A percentile compares a stretch with the other conserved stretches of the same genome.
Conservation (phyloP, 169 alveolate species). For the Eimeria tenella region DNA sequence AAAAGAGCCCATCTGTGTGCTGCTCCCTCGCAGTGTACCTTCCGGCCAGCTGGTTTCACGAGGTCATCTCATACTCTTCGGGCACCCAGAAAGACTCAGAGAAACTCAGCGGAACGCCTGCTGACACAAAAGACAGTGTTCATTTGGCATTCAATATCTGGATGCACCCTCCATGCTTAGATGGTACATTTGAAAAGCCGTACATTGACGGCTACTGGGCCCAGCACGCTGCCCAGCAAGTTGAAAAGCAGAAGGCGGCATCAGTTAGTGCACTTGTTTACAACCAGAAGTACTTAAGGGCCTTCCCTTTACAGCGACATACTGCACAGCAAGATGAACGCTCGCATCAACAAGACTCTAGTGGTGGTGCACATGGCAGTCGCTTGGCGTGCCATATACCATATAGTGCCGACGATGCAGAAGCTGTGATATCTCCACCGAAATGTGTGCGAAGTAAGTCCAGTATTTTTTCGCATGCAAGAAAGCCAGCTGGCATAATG, state of each 20-base stretch:
- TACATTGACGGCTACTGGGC: conserved; percentile 40
- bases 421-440: too few species aligned
- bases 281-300: background rate
- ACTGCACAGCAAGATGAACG: too few species aligned
- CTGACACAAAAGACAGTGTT: background rate
- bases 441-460: too few species aligned
- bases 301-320: background rate
- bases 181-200: conserved; percentile 35
- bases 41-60: conserved; percentile 81
- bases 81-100: background rate
- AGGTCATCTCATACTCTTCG: conserved; percentile 65
- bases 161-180: conserved; percentile 59
- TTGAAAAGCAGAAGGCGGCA: conserved; percentile 11
- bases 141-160: conserved; percentile 70
- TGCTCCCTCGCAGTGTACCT: conserved; percentile 67
- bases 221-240: conserved; percentile 30
- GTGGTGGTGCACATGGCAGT: too few species aligned
- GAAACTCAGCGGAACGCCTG: background rate
- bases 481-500: too few species aligned
- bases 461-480: too few species aligned
- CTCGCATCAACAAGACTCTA: too few species aligned
- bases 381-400: too few species aligned
- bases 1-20: background rate
- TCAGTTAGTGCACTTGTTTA: background rate
- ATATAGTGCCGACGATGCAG: too few species aligned